A percentile compares a stretch with the other conserved stretches of the same genome.
These are phyloP conservation scores for Dillenia suffruticosa DNA, from an alignment of 164 flowering plant genomes.

Conservation along the genomic window DNA sequence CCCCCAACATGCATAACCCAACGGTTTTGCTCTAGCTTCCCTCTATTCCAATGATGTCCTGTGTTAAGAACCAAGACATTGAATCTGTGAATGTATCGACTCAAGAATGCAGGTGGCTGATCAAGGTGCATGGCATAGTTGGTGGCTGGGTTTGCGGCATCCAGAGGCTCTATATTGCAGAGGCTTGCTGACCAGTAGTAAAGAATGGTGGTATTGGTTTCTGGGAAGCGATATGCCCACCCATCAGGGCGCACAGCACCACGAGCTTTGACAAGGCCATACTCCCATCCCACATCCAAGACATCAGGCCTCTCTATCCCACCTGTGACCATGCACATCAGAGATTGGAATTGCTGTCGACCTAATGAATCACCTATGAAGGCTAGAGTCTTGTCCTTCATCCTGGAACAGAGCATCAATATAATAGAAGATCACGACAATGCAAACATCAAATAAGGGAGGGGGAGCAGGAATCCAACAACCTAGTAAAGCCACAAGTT, in stretches of 20 bases:
- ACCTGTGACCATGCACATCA: conserved; percentile 81
- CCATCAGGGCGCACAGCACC: conserved; percentile 72
- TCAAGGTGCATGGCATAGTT: conserved; percentile 82
- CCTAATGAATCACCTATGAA: conserved; percentile 83
- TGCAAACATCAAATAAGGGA: not conserved
- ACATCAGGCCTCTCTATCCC: conserved; percentile 53
- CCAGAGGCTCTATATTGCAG: conserved; percentile 52
- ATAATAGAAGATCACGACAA: not conserved
- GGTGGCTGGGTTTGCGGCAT: conserved; percentile 31
- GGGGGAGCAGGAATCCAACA: no score
- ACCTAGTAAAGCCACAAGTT: no score
- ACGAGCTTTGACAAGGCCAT: conserved; percentile 51
- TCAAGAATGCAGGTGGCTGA: conserved; percentile 64
- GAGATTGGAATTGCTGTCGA: conserved; percentile 78
- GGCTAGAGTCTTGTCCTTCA: conserved; percentile 73
- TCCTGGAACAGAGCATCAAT: conserved; percentile 33
- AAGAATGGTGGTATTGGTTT: conserved; percentile 69
- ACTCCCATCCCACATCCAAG: conserved; percentile 58
- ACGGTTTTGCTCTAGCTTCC: conserved; percentile 56
- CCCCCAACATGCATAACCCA: conserved; percentile 81
- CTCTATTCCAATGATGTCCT: conserved; percentile 91
- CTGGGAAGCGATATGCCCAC: conserved; percentile 71
- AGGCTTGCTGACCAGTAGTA: conserved; percentile 91
- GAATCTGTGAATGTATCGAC: conserved; percentile 37
- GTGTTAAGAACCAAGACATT: conserved; percentile 74